A percentile compares a stretch with the other conserved stretches of the same genome.
phyloP scores from a whole-genome alignment of 257 asterid species.

The Leptodermis oblonga region DNA sequence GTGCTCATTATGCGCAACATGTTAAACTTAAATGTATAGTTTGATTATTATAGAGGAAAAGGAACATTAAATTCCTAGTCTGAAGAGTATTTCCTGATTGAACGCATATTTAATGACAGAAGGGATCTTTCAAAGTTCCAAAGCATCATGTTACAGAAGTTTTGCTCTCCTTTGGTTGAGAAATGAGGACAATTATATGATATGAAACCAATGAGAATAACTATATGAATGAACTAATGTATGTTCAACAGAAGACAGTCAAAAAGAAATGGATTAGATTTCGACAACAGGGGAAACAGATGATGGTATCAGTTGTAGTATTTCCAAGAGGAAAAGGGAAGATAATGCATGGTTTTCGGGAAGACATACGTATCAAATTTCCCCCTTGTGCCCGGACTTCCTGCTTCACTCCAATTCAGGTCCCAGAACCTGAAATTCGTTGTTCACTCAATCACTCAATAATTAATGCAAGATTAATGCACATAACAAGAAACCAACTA shows the following conservation, averaged over 20 bases:
- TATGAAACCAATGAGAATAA: neutral
- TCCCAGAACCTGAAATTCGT: conserved; percentile 50
- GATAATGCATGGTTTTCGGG: too few relatives aligned
- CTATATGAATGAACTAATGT: too few relatives aligned
- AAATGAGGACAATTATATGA: neutral
- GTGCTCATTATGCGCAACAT: neutral
- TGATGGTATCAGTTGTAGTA: too few relatives aligned
- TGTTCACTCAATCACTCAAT: neutral
- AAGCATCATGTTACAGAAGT: too few relatives aligned
- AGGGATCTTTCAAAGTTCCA: neutral
- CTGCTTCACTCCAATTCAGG: conserved; percentile 59
- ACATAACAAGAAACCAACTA: neutral
- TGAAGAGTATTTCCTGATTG: neutral
- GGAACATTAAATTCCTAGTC: neutral
- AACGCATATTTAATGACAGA: neutral
- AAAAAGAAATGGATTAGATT: too few relatives aligned
- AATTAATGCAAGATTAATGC: neutral
- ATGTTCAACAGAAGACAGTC: neutral
- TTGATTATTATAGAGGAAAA: neutral
- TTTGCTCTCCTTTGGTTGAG: too few relatives aligned
- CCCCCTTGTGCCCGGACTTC: conserved; percentile 28
- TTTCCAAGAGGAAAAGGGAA: too few relatives aligned
- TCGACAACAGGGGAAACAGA: too few relatives aligned
- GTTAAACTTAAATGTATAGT: neutral
- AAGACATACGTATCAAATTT: conserved; percentile 2